Base-by-base conservation (phyloP, 2,329 filamentous ascomycete species). In the Cladosporium sphaerospermum region DNA sequence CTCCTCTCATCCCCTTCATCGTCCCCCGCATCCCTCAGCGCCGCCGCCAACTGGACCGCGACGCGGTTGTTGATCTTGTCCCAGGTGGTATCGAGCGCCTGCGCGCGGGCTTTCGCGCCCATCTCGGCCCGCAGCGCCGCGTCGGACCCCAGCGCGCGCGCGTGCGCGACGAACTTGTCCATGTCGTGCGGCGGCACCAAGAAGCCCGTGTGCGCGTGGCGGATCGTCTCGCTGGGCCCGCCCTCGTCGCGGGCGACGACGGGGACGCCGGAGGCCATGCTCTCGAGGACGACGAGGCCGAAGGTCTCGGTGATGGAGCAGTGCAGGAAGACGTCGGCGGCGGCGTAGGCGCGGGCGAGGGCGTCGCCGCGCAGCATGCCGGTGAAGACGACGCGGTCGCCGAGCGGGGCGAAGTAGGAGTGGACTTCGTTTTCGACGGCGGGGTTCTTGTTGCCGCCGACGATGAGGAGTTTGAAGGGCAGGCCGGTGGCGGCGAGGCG, bases 261-360 rank as follows among this genome's bases (percentile, higher is more conserved):
- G 0, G 84, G 83, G 2, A 88, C 75, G 2, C 83, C 83, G 57
- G 82, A 85, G 0, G 84, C 83, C 83, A 88, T 86, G 3, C 81
- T 80, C 67, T 87, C 84, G 2, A 87, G 71, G 1, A 87, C 84
- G 0, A 88, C 84, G 9, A 88, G 72, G 0, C 84, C 84, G 65
- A 88, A 87, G 0, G 84, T 88, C 67, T 88, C 84, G 0, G 84
- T 87, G 54, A 87, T 73, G 18, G 82, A 87, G 68, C 83, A 86
- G 69, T 88, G 84, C 11, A 88, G 68, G 63, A 88, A 87, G n/a
- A 88, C 59, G 62, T 88, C 84, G 0, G 79, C 83, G 3, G 79
- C 80, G 2, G 85, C 83, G 59, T 86, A 88, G 9, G 81, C 78
- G n/a, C 75, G 71, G n/a, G 83, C 83, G 8, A 88, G 73, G 2